Conservation (phyloP, 306 rosid genomes). For the Styphnolobium japonicum region DNA sequence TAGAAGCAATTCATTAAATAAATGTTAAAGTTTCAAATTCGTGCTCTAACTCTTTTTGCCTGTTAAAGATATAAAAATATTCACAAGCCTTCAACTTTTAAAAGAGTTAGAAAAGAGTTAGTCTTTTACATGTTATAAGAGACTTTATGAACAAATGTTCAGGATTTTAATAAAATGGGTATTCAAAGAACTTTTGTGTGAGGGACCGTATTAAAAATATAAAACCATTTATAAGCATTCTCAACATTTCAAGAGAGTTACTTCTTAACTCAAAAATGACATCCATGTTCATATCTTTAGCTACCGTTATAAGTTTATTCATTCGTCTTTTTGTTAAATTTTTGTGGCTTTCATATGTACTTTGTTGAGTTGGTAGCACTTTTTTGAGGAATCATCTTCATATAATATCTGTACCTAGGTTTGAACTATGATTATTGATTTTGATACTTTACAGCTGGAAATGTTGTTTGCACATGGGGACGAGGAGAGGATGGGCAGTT, state of each 20-base stretch:
- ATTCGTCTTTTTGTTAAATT: neutral
- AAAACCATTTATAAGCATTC: too few relatives aligned
- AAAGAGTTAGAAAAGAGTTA: too few relatives aligned
- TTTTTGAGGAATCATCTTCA: neutral
- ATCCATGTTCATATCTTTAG: neutral
- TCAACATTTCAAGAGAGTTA: too few relatives aligned
- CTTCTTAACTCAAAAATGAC: neutral
- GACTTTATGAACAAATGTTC: too few relatives aligned
- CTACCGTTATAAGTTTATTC: neutral
- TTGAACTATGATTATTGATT: neutral
- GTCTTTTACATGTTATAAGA: too few relatives aligned
- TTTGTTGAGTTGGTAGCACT: neutral
- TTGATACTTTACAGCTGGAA: conserved; percentile 59
- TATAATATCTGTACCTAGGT: neutral
- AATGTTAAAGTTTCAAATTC: neutral
- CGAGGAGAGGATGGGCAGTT: conserved; percentile 97
- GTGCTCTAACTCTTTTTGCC: neutral
- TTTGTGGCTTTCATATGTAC: neutral
- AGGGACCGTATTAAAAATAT: too few relatives aligned
- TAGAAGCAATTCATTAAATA: neutral
- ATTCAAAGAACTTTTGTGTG: too few relatives aligned
- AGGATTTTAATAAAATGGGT: too few relatives aligned
- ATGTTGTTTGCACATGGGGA: conserved; percentile 94
- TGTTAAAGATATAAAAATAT: too few relatives aligned
- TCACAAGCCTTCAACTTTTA: too few relatives aligned